Percentiles rank a stretch among this genome's conserved stretches.
Evolutionary conservation across 2,329 filamentous ascomycete genomes (phyloP).

Genomic region (Cyphellophora attinorum): DNA sequence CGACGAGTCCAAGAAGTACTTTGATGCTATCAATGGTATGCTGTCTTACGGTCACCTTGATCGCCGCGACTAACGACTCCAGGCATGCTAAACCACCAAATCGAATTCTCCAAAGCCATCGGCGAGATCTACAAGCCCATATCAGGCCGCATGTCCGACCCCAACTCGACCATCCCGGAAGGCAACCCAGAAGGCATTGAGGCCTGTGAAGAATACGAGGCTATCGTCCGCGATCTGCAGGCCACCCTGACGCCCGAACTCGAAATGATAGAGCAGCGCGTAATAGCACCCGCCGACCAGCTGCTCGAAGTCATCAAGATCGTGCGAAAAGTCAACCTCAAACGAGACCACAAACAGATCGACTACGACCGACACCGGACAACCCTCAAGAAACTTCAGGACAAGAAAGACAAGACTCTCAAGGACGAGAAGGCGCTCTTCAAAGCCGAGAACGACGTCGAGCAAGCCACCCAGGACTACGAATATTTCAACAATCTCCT

Average conservation of each 20-base stretch:
- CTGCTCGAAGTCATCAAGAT: conserved; percentile 90
- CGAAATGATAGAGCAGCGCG: conserved; percentile 90
- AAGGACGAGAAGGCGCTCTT: conserved; percentile 98
- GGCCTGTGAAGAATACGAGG: conserved; percentile 94
- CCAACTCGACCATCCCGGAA: conserved; percentile 68
- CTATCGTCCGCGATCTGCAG: conserved; percentile 80
- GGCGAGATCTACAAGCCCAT: conserved; percentile 97
- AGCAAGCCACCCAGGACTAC: conserved; percentile 87
- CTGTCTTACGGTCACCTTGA: conserved; percentile 3
- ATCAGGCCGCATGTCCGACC: conserved; percentile 88
- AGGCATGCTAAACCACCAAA: conserved; percentile 93
- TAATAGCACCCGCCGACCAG: conserved; percentile 88
- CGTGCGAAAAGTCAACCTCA: conserved; percentile 76
- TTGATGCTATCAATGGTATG: conserved; percentile 82
- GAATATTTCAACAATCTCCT: conserved; percentile 97
- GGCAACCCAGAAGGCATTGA: conserved; percentile 88
- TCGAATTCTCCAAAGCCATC: conserved; percentile 94
- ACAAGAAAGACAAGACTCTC: conserved; percentile 91
- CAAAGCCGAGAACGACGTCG: conserved; percentile 86
- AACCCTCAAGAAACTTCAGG: conserved; percentile 83
- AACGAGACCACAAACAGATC: conserved; percentile 94
- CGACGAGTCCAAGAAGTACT: conserved; percentile 96
- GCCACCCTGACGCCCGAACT: conserved; percentile 82
- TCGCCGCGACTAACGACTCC: conserved; percentile 6
- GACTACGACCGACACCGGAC: conserved; percentile 85